These are phyloP conservation scores for Lachancea waltii DNA, from an alignment of 805 yeast genomes.

Conservation along the genomic window DNA sequence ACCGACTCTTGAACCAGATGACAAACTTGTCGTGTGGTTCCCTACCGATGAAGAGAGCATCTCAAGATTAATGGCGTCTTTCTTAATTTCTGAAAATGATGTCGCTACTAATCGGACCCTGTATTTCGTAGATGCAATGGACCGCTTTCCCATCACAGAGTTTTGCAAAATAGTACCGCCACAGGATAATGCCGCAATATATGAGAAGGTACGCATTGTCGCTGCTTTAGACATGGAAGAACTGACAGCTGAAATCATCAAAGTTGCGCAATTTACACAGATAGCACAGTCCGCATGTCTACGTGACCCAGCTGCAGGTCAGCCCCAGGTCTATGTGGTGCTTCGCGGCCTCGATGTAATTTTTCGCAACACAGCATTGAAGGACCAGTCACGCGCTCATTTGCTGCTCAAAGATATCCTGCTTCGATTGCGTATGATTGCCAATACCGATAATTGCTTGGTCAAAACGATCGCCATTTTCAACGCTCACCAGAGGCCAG, in stretches of 20 bases:
- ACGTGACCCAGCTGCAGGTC: constrained; percentile 1
- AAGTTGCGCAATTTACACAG: constrained; percentile 11
- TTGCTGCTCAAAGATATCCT: constrained; percentile 18
- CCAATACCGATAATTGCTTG: constrained; percentile 9
- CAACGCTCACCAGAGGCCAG: background rate
- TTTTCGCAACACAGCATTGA: constrained; percentile 23
- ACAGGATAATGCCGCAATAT: constrained; percentile 13
- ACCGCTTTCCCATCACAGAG: constrained; percentile 26
- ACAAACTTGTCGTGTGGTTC: constrained; percentile 4
- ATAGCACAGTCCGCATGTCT: constrained; percentile 1
- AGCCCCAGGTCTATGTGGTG: constrained; percentile 11
- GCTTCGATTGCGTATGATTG: constrained; percentile 19
- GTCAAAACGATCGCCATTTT: background rate
- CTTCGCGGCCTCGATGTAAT: constrained; percentile 27
- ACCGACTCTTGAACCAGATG: background rate
- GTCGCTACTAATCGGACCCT: constrained; percentile 5
- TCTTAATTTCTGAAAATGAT: background rate
- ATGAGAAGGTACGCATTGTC: constrained; percentile 25
- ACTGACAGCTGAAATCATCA: constrained; percentile 12
- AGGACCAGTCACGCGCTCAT: constrained; percentile 18
- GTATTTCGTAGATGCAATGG: constrained; percentile 29
- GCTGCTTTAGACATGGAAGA: constrained; percentile 27
- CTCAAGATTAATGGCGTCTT: constrained; percentile 3
- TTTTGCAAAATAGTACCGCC: constrained; percentile 21
- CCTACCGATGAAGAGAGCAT: constrained; percentile 2